Conservation (phyloP, 2,329 filamentous ascomycete species). For the Xylariomycetidae sp. region DNA sequence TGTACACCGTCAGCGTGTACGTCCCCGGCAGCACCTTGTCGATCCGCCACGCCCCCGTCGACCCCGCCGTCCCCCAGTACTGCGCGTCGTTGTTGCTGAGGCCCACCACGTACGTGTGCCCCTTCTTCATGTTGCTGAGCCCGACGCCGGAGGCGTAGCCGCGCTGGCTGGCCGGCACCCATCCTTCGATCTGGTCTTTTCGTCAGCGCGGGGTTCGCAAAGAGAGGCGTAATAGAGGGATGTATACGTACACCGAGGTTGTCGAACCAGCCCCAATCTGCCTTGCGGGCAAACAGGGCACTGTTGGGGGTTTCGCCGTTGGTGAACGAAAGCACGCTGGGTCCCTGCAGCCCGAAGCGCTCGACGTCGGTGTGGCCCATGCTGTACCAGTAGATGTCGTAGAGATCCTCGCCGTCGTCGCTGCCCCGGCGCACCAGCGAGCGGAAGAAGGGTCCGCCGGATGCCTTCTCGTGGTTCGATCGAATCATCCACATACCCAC, state of each 20-base stretch:
- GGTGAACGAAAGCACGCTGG: constrained; percentile 33
- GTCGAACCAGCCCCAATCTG: constrained; percentile 30
- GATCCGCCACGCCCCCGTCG: constrained; percentile 24
- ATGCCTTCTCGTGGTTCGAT: constrained; percentile 36
- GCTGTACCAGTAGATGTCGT: constrained; percentile 38
- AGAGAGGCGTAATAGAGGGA: background rate
- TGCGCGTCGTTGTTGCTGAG: constrained; percentile 29
- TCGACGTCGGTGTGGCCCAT: constrained; percentile 31
- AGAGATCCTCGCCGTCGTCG: constrained; percentile 31
- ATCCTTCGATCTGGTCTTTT: constrained; percentile 21
- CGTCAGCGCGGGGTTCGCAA: background rate
- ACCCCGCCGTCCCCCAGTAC: constrained; percentile 28
- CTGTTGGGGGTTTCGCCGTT: constrained; percentile 29
- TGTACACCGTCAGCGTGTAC: constrained; percentile 29
- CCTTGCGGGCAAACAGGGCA: constrained; percentile 29
- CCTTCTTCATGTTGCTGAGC: constrained; percentile 31
- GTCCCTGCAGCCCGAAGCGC: constrained; percentile 35
- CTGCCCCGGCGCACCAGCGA: constrained; percentile 31
- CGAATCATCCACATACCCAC: constrained; percentile 33
- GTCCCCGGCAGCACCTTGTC: constrained; percentile 26
- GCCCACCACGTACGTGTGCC: constrained; percentile 32
- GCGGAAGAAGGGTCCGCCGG: constrained; percentile 33
- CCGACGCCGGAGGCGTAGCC: constrained; percentile 25
- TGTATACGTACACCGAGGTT: constrained; percentile 17
- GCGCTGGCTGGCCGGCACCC: constrained; percentile 24